Evolutionary conservation across 2,329 filamentous ascomycete genomes (phyloP), one percentile per base, ranked within the genome.

Genomic region (Tolypocladium ovalisporum): DNA sequence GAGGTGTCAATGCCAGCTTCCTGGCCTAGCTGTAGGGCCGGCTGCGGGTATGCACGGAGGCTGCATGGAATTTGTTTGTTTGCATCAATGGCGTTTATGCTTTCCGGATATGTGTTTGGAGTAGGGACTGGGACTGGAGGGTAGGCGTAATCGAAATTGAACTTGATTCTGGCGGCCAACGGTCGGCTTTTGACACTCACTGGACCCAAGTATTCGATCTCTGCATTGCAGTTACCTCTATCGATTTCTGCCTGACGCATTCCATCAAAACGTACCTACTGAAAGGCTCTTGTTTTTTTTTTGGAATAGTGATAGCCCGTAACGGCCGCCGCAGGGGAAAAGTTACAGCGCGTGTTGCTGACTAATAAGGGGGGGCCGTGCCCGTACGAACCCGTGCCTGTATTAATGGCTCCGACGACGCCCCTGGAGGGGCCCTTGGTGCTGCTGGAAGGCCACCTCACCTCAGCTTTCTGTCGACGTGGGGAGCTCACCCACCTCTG

Each of bases 1-100:
- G 84, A 60, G 83, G 83, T 36, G 78, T 82, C 4, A 76, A 78
- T 59, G 83, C 83, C 56, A 86, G 83, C 65, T 86, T 86, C 63
- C 67, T 84, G 58, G 78, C 73, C 56, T 81, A 64, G 62, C 36
- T 34, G 42, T 19, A 6, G 13, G 44, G 24, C 8, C 12, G 44
- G 6, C 24, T 49, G 32, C 44, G 24, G 27, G 27, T 15, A 49
- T 32, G 4, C 8, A n/a, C 44, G 27, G 8, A n/a, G 27, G 15
- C 4, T 10, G 1, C 5, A 12, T 32, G 24, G 24, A 27, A 34
- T 34, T 51, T 3, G 12, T 34, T 51, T 3, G 12, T 51, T 34
- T 51, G 47, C 47, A 51, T 51, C 4, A 12, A 29, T n/a, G 47
- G 47, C 9, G 47, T 51, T 49, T 22, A 13, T 32, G 47, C 17